Evolutionary conservation across 495 filamentous ascomycete genomes (phyloP).

Genomic region (Lasiosphaeria miniovina): DNA sequence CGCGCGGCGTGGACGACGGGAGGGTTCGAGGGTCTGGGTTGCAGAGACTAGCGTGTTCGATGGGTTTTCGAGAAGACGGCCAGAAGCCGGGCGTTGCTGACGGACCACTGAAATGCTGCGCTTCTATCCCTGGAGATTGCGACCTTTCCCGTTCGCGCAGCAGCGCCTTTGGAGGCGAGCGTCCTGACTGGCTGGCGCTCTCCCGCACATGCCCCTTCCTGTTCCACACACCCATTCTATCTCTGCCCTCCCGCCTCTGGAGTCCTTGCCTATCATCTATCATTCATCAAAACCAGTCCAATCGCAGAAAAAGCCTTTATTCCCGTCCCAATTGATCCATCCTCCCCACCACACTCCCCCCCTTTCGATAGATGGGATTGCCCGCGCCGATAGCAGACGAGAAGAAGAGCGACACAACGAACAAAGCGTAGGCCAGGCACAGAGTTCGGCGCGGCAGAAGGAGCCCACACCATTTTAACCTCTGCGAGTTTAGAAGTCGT

Average conservation of each 20-base stretch:
- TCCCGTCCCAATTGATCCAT: slow-evolving; percentile 25
- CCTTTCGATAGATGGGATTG: not conserved
- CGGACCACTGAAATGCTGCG: slow-evolving; percentile 17
- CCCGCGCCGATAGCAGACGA: not conserved
- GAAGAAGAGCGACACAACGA: not conserved
- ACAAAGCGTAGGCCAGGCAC: not conserved
- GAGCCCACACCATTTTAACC: not conserved
- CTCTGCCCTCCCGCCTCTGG: slow-evolving; percentile 7
- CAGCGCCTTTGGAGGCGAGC: slow-evolving; percentile 10
- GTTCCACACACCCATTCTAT: slow-evolving; percentile 14
- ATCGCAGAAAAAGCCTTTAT: slow-evolving; percentile 20
- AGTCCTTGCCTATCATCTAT: slow-evolving; percentile 15
- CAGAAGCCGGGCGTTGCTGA: slow-evolving; percentile 26
- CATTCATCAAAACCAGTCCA: slow-evolving; percentile 23
- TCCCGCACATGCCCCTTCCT: slow-evolving; percentile 19
- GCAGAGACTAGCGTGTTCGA: slow-evolving; percentile 31
- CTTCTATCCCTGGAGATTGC: slow-evolving; percentile 26
- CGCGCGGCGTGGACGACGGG: slow-evolving; percentile 11
- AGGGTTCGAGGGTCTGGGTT: slow-evolving; percentile 7
- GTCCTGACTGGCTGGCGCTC: slow-evolving; percentile 18
- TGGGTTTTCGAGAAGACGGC: slow-evolving; percentile 35
- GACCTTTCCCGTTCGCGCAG: slow-evolving; percentile 28
- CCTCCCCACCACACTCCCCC: slow-evolving; percentile 2
- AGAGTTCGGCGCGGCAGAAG: not conserved
- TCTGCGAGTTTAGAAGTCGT: no score